Percentiles rank a stretch among this genome's conserved stretches.
Evolutionary conservation across 208 protist species (phyloP).

Genomic region (Entamoeba moshkovskii): DNA sequence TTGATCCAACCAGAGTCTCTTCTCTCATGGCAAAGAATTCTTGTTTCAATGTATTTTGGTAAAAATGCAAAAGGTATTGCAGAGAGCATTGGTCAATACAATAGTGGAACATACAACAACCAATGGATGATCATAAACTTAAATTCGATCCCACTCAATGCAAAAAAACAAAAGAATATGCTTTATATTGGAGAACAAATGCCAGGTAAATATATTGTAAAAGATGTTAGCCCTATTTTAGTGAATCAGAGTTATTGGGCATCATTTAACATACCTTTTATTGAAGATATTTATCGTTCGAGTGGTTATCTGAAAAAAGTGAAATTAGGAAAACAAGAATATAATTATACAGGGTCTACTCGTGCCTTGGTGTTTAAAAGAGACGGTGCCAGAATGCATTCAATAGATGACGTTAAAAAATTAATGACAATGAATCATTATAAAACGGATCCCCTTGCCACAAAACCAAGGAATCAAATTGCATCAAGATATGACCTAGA

Average conservation of each 20-base stretch:
- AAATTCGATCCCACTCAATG: slow-evolving; percentile 35
- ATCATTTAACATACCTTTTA: slow-evolving; percentile 45
- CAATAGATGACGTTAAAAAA: neutral
- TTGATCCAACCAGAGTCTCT: slow-evolving; percentile 33
- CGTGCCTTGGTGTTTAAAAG: neutral
- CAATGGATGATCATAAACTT: slow-evolving; percentile 66
- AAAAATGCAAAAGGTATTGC: slow-evolving; percentile 45
- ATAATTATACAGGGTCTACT: neutral
- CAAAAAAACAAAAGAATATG: neutral
- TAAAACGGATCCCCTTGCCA: neutral
- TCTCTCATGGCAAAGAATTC: slow-evolving; percentile 10
- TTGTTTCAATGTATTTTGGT: slow-evolving; percentile 16
- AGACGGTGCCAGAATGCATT: neutral
- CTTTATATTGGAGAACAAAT: slow-evolving; percentile 61
- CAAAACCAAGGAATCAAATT: neutral
- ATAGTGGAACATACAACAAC: slow-evolving; percentile 70
- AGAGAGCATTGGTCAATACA: slow-evolving; percentile 49
- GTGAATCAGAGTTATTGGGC: neutral
- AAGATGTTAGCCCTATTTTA: slow-evolving; percentile 48
- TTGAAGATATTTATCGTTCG: slow-evolving; percentile 21
- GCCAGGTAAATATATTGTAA: slow-evolving; percentile 38
- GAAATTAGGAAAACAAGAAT: neutral
- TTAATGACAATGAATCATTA: neutral
- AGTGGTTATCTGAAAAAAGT: neutral
- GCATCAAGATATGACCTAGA: neutral